Evolutionary conservation across 257 asterid species (phyloP).

Genomic region (Gardenia jasminoides): DNA sequence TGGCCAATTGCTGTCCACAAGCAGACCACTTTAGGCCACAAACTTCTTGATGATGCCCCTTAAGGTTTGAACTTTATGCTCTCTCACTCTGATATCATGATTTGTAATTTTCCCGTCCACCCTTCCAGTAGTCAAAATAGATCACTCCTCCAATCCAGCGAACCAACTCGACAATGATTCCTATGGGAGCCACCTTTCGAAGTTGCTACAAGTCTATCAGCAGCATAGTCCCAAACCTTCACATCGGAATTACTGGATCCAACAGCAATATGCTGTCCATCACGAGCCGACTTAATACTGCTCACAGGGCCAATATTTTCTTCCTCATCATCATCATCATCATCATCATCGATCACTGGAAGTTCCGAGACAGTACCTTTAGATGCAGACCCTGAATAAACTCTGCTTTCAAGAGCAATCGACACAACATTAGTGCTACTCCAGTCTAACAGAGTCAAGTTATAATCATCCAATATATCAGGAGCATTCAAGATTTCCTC

Average conservation of each 20-base stretch:
- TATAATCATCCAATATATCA: constrained; percentile 80
- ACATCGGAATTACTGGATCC: constrained; percentile 81
- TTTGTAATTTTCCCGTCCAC: constrained; percentile 81
- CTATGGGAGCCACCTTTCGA: constrained; percentile 38
- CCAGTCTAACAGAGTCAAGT: constrained; percentile 87
- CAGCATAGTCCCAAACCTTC: constrained; percentile 87
- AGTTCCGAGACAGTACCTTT: constrained; percentile 76
- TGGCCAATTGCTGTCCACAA: constrained; percentile 88
- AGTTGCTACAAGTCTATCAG: constrained; percentile 79
- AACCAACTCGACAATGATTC: constrained; percentile 70
- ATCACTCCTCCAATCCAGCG: constrained; percentile 78
- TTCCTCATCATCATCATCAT: too few species aligned
- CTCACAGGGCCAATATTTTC: constrained; percentile 74
- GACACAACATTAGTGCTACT: constrained; percentile 88
- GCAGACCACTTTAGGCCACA: constrained; percentile 95
- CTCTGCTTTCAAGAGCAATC: constrained; percentile 75
- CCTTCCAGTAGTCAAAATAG: constrained; percentile 90
- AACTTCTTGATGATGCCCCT: constrained; percentile 86
- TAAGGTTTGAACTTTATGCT: constrained; percentile 61
- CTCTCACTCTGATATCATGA: constrained; percentile 77
- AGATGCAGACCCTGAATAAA: constrained; percentile 87
- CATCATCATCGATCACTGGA: constrained; percentile 50
- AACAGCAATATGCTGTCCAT: constrained; percentile 68
- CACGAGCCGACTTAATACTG: constrained; percentile 95
- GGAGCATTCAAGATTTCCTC: constrained; percentile 96